Conservation (phyloP, 1,284 basidiomycete genomes). For the Marasmius fiardii region DNA sequence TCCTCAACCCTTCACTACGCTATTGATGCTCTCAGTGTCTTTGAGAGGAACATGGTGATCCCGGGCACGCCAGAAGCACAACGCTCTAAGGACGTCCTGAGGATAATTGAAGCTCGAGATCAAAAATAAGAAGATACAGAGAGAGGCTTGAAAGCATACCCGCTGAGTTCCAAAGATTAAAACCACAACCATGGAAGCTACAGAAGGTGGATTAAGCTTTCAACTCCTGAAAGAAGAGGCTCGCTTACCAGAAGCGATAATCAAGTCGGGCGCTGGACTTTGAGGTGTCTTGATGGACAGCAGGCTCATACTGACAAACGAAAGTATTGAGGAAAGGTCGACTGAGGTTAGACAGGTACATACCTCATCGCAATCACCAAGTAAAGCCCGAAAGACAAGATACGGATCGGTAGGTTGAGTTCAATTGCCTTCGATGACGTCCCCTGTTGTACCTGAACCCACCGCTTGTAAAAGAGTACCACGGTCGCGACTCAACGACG, state of each 20-base stretch:
- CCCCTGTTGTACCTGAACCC: conserved; percentile 22
- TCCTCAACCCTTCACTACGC: neutral
- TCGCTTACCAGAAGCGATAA: conserved; percentile 40
- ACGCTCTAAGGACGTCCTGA: conserved; percentile 37
- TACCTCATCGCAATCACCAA: conserved; percentile 39
- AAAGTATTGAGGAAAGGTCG: neutral
- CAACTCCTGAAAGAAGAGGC: neutral
- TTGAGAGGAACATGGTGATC: neutral
- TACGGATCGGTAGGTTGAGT: conserved; percentile 39
- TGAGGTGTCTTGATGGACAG: conserved; percentile 39
- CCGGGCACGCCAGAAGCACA: conserved; percentile 32
- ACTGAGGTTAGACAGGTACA: conserved; percentile 3
- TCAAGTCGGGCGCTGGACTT: conserved; percentile 41
- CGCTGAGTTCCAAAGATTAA: conserved; percentile 43
- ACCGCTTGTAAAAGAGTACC: conserved; percentile 34
- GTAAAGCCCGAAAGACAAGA: conserved; percentile 39
- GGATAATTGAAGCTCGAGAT: neutral
- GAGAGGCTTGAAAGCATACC: conserved; percentile 20
- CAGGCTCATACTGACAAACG: conserved; percentile 34
- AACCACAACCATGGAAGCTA: conserved; percentile 39
- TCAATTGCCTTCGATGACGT: conserved; percentile 27
- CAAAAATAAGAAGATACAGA: neutral
- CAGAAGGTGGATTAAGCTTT: neutral
- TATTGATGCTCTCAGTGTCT: neutral
- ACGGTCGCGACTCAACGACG: conserved; percentile 35